phyloP scores from a whole-genome alignment of 345 rosid species.

The Corchorus olitorius region DNA sequence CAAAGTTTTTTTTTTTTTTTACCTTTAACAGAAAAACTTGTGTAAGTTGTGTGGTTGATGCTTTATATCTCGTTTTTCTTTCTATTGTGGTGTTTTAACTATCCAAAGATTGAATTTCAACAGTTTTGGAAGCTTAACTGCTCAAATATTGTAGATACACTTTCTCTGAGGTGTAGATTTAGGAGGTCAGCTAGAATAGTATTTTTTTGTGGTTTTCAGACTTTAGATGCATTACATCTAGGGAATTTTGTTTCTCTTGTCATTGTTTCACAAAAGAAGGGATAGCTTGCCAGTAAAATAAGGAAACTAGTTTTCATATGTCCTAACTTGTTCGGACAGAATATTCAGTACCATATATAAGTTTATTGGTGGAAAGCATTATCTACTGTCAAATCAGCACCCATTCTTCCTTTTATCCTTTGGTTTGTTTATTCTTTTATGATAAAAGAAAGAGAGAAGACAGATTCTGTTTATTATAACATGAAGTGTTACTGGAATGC shows the following conservation, averaged over 20 bases:
- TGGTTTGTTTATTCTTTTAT: not conserved
- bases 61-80: not conserved
- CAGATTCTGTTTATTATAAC: constrained; percentile 13
- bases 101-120: not conserved
- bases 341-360: not conserved
- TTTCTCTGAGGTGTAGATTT: not conserved
- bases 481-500: constrained; percentile 31
- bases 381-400: not conserved
- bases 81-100: not conserved
- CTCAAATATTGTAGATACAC: not conserved
- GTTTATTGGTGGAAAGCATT: not conserved
- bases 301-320: not conserved
- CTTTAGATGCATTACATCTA: not conserved
- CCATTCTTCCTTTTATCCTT: not conserved
- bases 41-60: not conserved
- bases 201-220: not conserved
- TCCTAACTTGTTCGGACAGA: not conserved
- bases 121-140: not conserved
- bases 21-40: not conserved
- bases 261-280: not conserved
- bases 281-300: not conserved
- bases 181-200: not conserved
- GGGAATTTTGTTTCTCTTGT: not conserved
- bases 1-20: not conserved
- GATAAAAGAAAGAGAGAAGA: not conserved